These are phyloP conservation scores for Globisporangium mamillatum DNA, from an alignment of 352 stramenopile species.

Conservation along the genomic window DNA sequence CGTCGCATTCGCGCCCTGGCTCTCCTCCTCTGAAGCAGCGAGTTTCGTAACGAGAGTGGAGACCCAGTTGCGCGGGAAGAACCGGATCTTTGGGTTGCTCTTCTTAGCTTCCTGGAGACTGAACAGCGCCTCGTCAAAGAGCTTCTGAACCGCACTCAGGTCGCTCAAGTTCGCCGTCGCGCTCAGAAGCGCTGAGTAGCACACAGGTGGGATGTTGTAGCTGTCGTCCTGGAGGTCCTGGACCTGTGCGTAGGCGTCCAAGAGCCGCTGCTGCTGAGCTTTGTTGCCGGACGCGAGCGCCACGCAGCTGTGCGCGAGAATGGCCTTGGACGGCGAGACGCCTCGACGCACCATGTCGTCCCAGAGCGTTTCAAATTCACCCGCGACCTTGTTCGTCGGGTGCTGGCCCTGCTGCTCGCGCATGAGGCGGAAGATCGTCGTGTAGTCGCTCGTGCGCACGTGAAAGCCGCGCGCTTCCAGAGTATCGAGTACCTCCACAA, in stretches of 20 bases:
- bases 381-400: slow-evolving; percentile 21
- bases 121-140: slow-evolving; percentile 25
- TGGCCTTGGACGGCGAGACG: slow-evolving; percentile 32
- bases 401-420: slow-evolving; percentile 18
- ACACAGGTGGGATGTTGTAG: slow-evolving; percentile 20
- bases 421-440: slow-evolving; percentile 42
- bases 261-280: slow-evolving; percentile 22
- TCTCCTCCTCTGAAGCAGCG: background rate
- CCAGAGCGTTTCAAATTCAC: slow-evolving; percentile 40
- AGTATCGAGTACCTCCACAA: slow-evolving; percentile 33
- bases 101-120: slow-evolving; percentile 10
- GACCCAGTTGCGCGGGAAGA: slow-evolving; percentile 28
- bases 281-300: slow-evolving; percentile 17
- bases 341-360: slow-evolving; percentile 36
- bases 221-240: slow-evolving; percentile 13
- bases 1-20: slow-evolving; percentile 2
- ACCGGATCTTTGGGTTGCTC: slow-evolving; percentile 11
- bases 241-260: slow-evolving; percentile 23
- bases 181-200: slow-evolving; percentile 25
- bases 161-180: slow-evolving; percentile 9
- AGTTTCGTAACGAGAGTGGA: slow-evolving; percentile 23
- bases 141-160: slow-evolving; percentile 18
- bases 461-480: slow-evolving; percentile 29
- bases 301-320: slow-evolving; percentile 31
- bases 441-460: slow-evolving; percentile 34